Conservation (phyloP, 2,329 filamentous ascomycete species). For the Colletotrichum caudatum region DNA sequence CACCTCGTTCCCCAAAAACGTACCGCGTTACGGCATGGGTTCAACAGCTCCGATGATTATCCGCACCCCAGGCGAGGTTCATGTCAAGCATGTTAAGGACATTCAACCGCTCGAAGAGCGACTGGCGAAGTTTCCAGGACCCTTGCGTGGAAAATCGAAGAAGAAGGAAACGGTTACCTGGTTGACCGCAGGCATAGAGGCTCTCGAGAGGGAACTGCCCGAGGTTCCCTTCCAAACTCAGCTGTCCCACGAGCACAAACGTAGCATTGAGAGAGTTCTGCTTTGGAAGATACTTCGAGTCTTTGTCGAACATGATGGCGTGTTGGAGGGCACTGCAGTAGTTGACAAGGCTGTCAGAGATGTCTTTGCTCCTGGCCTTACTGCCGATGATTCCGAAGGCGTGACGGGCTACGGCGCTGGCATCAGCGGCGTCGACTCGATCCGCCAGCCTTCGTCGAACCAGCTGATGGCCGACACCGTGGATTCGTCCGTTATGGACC, state of each 20-base stretch:
- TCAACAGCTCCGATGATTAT: conserved; percentile 81
- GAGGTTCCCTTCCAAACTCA: conserved; percentile 61
- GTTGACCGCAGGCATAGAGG: conserved; percentile 81
- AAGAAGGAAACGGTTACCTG: conserved; percentile 93
- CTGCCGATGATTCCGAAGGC: conserved; percentile 46
- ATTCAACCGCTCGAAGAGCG: conserved; percentile 78
- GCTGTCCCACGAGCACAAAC: conserved; percentile 73
- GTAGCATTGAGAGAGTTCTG: conserved; percentile 81
- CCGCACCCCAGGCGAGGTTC: conserved; percentile 84
- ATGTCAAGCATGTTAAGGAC: conserved; percentile 80
- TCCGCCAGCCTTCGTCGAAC: conserved; percentile 47
- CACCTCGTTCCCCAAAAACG: conserved; percentile 88
- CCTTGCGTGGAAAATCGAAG: conserved; percentile 88
- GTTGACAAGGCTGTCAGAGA: conserved; percentile 81
- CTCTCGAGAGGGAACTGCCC: conserved; percentile 71
- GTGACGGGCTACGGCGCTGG: conserved; percentile 45
- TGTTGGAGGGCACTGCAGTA: conserved; percentile 77
- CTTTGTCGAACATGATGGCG: conserved; percentile 88
- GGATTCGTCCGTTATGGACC: conserved; percentile 76
- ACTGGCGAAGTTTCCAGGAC: conserved; percentile 87
- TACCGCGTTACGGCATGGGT: conserved; percentile 85
- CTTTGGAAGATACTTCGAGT: conserved; percentile 88
- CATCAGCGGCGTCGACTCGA: conserved; percentile 44
- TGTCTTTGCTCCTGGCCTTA: conserved; percentile 74
- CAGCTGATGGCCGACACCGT: conserved; percentile 72